Conservation (phyloP, 257 asterid genomes). For the Solanum megistacrolobum region DNA sequence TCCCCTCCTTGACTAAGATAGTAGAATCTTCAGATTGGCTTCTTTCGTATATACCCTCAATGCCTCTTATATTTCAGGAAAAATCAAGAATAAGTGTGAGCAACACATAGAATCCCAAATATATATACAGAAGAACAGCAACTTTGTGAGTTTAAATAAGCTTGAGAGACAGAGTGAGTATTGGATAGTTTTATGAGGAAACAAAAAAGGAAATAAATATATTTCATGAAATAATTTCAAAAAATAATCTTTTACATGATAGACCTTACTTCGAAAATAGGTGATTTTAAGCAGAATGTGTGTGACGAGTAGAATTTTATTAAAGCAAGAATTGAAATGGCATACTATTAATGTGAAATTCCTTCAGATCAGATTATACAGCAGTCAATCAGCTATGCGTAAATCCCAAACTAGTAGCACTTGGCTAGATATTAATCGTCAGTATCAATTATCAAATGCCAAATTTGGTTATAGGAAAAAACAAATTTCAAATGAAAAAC, state of each 20-base stretch:
- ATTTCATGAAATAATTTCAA: neutral
- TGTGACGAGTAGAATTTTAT: neutral
- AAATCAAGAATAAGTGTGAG: neutral
- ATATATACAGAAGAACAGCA: neutral
- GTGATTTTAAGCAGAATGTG: neutral
- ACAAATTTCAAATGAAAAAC: neutral
- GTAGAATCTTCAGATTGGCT: neutral
- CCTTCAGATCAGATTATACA: neutral
- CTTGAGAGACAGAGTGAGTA: neutral
- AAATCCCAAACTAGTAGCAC: neutral
- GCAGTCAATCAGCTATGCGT: neutral
- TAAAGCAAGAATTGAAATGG: neutral
- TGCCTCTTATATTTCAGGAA: neutral
- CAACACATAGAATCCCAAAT: neutral
- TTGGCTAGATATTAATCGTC: neutral
- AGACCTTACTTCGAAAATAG: neutral
- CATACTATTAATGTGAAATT: neutral
- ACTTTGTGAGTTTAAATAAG: neutral
- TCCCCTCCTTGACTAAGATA: conserved; percentile 11
- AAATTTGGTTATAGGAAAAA: neutral
- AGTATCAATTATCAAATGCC: neutral
- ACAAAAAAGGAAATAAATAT: neutral
- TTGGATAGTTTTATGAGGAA: neutral
- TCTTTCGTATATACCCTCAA: conserved; percentile 18
- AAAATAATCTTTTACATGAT: neutral